phyloP scores from a whole-genome alignment of 1,139 yeast species.

The Kodamaea arcana region DNA sequence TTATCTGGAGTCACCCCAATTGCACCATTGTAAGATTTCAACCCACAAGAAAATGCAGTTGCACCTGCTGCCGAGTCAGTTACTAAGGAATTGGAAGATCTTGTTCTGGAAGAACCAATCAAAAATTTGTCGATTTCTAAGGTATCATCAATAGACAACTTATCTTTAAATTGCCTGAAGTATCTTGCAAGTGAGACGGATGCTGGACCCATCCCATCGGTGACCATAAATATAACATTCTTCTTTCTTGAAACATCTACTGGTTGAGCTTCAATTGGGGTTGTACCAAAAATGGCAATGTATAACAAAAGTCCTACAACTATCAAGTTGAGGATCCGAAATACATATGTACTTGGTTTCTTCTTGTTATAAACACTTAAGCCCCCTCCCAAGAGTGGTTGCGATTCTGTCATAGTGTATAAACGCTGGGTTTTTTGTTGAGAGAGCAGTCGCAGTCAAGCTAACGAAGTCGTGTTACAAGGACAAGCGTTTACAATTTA shows the following conservation, averaged over 20 bases:
- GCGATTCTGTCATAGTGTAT: slow-evolving; percentile 11
- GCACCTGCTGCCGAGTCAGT: slow-evolving; percentile 31
- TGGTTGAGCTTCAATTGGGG: slow-evolving; percentile 4
- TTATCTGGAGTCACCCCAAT: slow-evolving; percentile 22
- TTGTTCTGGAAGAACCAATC: slow-evolving; percentile 23
- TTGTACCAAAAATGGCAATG: slow-evolving; percentile 8
- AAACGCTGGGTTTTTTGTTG: too few relatives aligned
- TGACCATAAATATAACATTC: slow-evolving; percentile 27
- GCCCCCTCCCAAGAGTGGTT: slow-evolving; percentile 15
- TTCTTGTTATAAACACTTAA: slow-evolving; percentile 10
- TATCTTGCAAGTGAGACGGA: slow-evolving; percentile 24
- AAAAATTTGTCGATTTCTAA: slow-evolving; percentile 20
- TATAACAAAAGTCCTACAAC: slow-evolving; percentile 9
- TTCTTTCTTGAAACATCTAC: slow-evolving; percentile 13
- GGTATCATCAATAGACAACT: slow-evolving; percentile 17
- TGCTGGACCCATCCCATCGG: slow-evolving; percentile 30
- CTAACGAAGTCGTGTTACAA: too few relatives aligned
- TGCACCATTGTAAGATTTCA: slow-evolving; percentile 26
- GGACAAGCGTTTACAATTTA: too few relatives aligned
- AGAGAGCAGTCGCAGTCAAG: too few relatives aligned
- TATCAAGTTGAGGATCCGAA: slow-evolving; percentile 8
- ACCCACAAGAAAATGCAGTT: slow-evolving; percentile 24
- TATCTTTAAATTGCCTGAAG: slow-evolving; percentile 21
- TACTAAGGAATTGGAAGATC: slow-evolving; percentile 20
- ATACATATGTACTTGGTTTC: slow-evolving; percentile 2